phyloP scores from a whole-genome alignment of 345 rosid species.

The Gossypium raimondii region DNA sequence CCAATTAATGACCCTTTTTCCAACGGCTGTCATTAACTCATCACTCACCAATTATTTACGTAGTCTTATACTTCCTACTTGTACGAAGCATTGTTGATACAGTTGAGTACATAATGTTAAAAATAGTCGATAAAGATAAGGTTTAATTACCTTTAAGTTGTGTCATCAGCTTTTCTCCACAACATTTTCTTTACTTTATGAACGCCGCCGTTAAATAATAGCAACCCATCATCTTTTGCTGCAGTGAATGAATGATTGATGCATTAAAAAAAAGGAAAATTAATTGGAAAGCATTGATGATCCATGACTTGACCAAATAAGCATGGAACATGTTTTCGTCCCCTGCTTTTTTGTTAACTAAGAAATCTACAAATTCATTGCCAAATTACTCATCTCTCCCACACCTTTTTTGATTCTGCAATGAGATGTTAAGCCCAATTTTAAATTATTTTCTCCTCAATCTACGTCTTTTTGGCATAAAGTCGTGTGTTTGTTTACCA shows the following conservation, averaged over 20 bases:
- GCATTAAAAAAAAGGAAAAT: neutral
- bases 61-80: neutral
- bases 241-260: neutral
- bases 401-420: too few species aligned
- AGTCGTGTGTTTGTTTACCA: too few species aligned
- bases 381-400: too few species aligned
- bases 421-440: too few species aligned
- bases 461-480: too few species aligned
- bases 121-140: neutral
- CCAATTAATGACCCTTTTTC: neutral
- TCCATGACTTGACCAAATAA: too few species aligned
- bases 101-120: neutral
- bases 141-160: neutral
- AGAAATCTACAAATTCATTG: too few species aligned
- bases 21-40: neutral
- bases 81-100: neutral
- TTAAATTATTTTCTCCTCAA: too few species aligned
- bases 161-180: neutral
- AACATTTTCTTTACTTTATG: neutral
- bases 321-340: too few species aligned
- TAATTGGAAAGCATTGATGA: too few species aligned
- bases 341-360: too few species aligned
- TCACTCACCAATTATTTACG: neutral
- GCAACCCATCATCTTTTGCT: neutral
- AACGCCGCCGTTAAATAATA: neutral